Evolutionary conservation across 1,284 basidiomycete species (phyloP).

Genomic region (Rugosomyces carneus): DNA sequence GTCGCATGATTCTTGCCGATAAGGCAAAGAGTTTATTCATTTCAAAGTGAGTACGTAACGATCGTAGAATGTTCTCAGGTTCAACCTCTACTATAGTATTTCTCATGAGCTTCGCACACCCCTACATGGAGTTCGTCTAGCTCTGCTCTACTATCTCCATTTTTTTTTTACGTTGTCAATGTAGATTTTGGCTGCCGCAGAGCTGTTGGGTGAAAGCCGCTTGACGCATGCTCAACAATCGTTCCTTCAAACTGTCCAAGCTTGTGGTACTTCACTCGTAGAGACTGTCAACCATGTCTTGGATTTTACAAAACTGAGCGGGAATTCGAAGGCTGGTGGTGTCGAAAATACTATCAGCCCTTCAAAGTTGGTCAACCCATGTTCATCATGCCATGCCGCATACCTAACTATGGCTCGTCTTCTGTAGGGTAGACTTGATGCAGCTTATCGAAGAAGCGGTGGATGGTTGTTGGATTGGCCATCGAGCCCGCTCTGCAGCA

Average conservation of each 20-base stretch:
- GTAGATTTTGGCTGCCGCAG: slow-evolving; percentile 85
- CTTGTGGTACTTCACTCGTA: slow-evolving; percentile 79
- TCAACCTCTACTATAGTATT: slow-evolving; percentile 48
- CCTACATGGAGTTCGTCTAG: slow-evolving; percentile 63
- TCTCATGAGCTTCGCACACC: slow-evolving; percentile 92
- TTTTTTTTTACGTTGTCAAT: slow-evolving; percentile 8
- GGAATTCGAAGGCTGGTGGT: slow-evolving; percentile 73
- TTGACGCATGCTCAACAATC: slow-evolving; percentile 80
- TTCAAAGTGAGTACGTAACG: slow-evolving; percentile 58
- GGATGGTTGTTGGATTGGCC: slow-evolving; percentile 93
- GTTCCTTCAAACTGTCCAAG: slow-evolving; percentile 84
- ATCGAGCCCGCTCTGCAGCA: slow-evolving; percentile 72
- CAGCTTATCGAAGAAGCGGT: slow-evolving; percentile 93
- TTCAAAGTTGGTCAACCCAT: slow-evolving; percentile 43
- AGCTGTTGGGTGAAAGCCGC: slow-evolving; percentile 78
- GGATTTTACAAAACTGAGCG: slow-evolving; percentile 93
- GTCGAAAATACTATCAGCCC: slow-evolving; percentile 69
- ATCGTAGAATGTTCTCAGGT: neutral
- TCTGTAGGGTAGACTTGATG: slow-evolving; percentile 72
- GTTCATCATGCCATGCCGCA: slow-evolving; percentile 6
- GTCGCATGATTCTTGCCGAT: slow-evolving; percentile 91
- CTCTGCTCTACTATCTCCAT: neutral
- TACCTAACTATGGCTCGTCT: neutral
- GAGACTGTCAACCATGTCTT: slow-evolving; percentile 95
- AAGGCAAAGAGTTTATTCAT: slow-evolving; percentile 90